Evolutionary conservation across 2,329 filamentous ascomycete species (phyloP).

Genomic region (Xylariaceae sp.): DNA sequence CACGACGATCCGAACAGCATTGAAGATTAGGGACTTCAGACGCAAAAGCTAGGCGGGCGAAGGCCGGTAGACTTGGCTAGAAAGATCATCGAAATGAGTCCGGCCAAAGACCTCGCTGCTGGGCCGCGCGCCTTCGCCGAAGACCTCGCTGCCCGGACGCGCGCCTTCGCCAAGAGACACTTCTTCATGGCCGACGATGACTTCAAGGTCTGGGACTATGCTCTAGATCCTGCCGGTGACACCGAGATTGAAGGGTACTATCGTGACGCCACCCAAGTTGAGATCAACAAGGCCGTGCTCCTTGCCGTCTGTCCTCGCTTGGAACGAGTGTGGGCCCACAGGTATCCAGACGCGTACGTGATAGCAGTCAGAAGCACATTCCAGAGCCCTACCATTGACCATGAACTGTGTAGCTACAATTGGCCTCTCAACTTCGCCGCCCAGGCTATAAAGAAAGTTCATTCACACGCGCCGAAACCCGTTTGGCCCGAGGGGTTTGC

Average conservation of each 20-base stretch:
- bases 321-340: not conserved
- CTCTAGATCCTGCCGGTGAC: not conserved
- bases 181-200: conserved; percentile 1
- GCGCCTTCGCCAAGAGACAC: not conserved
- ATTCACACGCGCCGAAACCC: not conserved
- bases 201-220: conserved; percentile 1
- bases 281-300: not conserved
- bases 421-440: not conserved
- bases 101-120: too few relatives aligned
- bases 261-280: not conserved
- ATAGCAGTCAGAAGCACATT: not conserved
- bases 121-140: not conserved
- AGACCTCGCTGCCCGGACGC: not conserved
- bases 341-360: not conserved
- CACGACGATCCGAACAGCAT: not conserved
- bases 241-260: not conserved
- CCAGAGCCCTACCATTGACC: not conserved
- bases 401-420: not conserved
- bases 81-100: too few relatives aligned
- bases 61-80: too few relatives aligned
- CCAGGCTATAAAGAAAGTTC: not conserved
- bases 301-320: not conserved
- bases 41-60: not conserved
- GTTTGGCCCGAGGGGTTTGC: conserved; percentile 1
- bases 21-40: not conserved